Base-by-base conservation (phyloP, 139 green algal species). In the Mesotaenium endlicherianum region DNA sequence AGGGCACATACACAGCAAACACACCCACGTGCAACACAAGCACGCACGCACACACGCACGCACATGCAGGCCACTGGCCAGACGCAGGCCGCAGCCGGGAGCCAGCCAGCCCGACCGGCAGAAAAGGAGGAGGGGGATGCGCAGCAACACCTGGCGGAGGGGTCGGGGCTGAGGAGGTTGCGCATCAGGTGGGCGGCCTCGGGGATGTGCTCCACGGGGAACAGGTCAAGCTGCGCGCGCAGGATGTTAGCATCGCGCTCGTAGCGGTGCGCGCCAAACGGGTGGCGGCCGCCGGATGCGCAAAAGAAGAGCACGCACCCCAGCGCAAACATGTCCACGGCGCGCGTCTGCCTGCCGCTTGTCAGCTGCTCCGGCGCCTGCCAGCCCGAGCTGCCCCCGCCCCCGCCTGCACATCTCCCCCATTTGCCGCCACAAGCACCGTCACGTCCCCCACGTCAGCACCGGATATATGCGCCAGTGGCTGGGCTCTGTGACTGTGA, bases 301-400 rank as follows among this genome's bases (percentile, higher is more conserved):
- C 90, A 95, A 89, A 95, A 98, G 90, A 95, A 91, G 26, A 99
- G 81, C 17, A 99, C 74, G 83, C 97, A 95, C 59, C 96, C 96
- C 36, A 97, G 91, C 17, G 91, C 93, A 69, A 99, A 99, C 5
- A 98, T 83, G 88, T 99, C 96, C 80, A 98, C 94, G 57, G 93
- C 86, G 1, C 91, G 89, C 26, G 91, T 95, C 89, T 96, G 93
- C 0, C 93, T 82, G 3, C 91, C 92, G 0, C 75, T 34, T 31
- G 83, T 59, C 49, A 99, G 92, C 87, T 97, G 93, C 92, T 99
- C 96, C 0, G 95, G 96, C 0, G 96, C 95, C 89, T 98, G 95
- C 96, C 96, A 99, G n/a, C 96, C 96, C 40, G 88, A 92, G 88
- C 89, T 97, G 82, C 96, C 96, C 31, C 36, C 44, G 2, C 45